phyloP scores from a whole-genome alignment of 768 basidiomycete species.

The Amanita pallidorosea region DNA sequence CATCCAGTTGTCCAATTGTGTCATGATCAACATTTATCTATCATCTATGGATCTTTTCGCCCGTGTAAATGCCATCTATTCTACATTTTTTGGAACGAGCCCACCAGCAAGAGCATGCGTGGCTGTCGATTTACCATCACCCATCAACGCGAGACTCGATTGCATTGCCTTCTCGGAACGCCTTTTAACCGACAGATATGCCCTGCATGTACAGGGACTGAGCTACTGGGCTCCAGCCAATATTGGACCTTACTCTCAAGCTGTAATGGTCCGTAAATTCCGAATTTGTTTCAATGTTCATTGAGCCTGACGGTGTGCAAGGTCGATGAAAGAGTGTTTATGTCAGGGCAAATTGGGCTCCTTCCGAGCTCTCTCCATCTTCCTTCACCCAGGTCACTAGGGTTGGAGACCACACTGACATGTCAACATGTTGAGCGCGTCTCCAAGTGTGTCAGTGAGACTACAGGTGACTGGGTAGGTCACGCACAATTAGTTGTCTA shows the following conservation, averaged over 20 bases:
- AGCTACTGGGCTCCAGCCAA: slow-evolving; percentile 99
- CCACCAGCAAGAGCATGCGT: slow-evolving; percentile 96
- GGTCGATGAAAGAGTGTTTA: slow-evolving; percentile 68
- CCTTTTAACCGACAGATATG: slow-evolving; percentile 38
- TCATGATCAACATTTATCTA: slow-evolving; percentile 76
- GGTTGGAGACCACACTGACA: slow-evolving; percentile 59
- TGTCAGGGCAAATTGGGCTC: slow-evolving; percentile 94
- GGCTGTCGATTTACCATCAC: slow-evolving; percentile 55
- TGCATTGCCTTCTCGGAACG: slow-evolving; percentile 60
- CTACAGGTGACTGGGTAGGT: slow-evolving; percentile 51
- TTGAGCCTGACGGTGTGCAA: slow-evolving; percentile 17
- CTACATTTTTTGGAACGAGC: slow-evolving; percentile 76
- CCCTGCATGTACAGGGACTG: slow-evolving; percentile 88
- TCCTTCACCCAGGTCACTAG: slow-evolving; percentile 46
- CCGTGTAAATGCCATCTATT: slow-evolving; percentile 68
- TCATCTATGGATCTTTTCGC: slow-evolving; percentile 76
- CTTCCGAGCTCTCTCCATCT: slow-evolving; percentile 65
- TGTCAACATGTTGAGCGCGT: slow-evolving; percentile 77
- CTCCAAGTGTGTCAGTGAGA: slow-evolving; percentile 42
- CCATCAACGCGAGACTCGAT: slow-evolving; percentile 57
- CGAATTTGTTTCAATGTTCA: not conserved
- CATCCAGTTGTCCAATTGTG: slow-evolving; percentile 46
- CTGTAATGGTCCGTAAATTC: slow-evolving; percentile 54
- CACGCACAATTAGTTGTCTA: slow-evolving; percentile 56
- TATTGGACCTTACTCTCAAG: slow-evolving; percentile 97